Base-by-base conservation (phyloP, 805 yeast genomes). In the Ogataea corticis region DNA sequence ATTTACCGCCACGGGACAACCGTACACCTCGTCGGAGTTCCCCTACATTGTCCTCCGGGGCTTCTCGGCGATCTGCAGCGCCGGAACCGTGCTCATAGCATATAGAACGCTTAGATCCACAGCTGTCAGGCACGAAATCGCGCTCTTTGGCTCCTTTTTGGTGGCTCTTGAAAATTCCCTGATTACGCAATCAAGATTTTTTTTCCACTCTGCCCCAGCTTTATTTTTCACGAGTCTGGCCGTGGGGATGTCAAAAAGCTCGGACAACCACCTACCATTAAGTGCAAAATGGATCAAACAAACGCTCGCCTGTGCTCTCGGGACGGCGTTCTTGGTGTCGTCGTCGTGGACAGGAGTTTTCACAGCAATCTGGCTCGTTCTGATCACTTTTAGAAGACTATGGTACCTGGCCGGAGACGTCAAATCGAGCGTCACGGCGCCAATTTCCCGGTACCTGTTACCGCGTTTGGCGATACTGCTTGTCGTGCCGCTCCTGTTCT, bases 341-440 rank as follows among this genome's bases (percentile, higher is more conserved):
- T 75, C 85, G 3, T 87, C 87, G 59, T 78, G 82, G 75, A 75
- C 85, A 4, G 97, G 96, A 0, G 41, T 82, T 17, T 78, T 80
- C 56, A 84, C 92, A 0, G 65, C 80, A 45, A 65, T 65, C 0
- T 89, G 95, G 95, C 66, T 86, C 11, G 4, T 68, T 0, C 56
- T 80, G 38, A 66, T 76, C 2, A 23, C 41, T 12, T 42, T 74
- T 1, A 68, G 71, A 46, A 80, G 81, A 49, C 62, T 84, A 36
- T 90, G 96, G 96, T 62, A 63, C 49, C 56, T 79, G 11, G 60
- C 85, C 31, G 95, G 94, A 12, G 97, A 92, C 63, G 61, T 85
- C 27, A 63, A 68, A 3, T 69, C 83, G 3, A 34, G 77, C 1
- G 62, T 69, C 7, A 44, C 41, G 14, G 41, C 55, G 18, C 67